These are phyloP conservation scores for Heritiera fomes DNA, from an alignment of 345 rosid genomes.

Conservation along the genomic window DNA sequence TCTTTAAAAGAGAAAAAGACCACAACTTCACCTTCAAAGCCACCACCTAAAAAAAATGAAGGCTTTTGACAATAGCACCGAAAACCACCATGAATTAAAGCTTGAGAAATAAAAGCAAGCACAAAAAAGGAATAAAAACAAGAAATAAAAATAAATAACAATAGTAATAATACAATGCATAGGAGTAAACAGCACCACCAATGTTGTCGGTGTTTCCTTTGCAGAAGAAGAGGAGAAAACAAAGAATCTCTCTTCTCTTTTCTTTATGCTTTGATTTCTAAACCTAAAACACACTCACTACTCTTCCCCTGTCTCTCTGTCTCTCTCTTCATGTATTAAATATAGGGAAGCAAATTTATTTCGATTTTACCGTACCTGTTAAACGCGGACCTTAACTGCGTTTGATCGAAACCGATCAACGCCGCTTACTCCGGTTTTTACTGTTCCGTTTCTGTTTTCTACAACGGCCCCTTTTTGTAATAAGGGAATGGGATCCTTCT, in stretches of 20 bases:
- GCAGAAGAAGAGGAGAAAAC: constrained; percentile 7
- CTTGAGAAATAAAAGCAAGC: background rate
- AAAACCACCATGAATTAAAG: background rate
- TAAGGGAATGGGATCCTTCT: background rate
- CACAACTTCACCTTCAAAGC: background rate
- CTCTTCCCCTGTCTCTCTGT: constrained; percentile 14
- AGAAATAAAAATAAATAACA: background rate
- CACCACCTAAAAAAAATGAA: background rate
- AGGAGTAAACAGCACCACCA: constrained; percentile 24
- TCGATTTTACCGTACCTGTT: constrained; percentile 45
- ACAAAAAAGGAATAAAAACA: background rate
- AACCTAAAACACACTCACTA: constrained; percentile 13
- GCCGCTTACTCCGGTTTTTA: constrained; percentile 26
- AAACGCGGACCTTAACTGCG: constrained; percentile 18
- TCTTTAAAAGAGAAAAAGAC: background rate
- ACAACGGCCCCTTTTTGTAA: constrained; percentile 34
- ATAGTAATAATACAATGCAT: background rate
- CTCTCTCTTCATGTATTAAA: constrained; percentile 44
- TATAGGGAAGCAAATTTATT: constrained; percentile 36
- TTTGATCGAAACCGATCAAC: constrained; percentile 27
- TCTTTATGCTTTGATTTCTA: constrained; percentile 28
- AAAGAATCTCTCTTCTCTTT: constrained; percentile 11
- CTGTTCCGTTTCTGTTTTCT: constrained; percentile 2
- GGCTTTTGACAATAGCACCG: background rate
- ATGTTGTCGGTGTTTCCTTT: constrained; percentile 27